Percentiles rank a stretch among this genome's conserved stretches.
phyloP scores from a whole-genome alignment of 2,329 filamentous ascomycete species.

The Trichophyton rubrum region DNA sequence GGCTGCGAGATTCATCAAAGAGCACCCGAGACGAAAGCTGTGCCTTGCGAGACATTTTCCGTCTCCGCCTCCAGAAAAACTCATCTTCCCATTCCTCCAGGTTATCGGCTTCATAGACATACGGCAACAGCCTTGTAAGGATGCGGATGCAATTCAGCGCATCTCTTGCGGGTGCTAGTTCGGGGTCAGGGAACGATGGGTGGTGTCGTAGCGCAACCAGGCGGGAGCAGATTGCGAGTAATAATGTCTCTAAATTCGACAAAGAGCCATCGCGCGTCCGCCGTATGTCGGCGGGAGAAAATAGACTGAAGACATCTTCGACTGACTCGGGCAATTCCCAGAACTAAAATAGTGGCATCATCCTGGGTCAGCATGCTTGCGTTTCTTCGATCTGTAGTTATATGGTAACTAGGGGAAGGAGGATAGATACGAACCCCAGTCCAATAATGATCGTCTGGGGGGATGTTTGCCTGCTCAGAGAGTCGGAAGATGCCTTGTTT shows the following conservation, averaged over 20 bases:
- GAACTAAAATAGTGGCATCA: constrained; percentile 47
- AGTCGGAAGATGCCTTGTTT: constrained; percentile 96
- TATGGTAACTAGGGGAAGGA: not conserved
- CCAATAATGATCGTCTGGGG: constrained; percentile 86
- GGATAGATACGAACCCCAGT: constrained; percentile 53
- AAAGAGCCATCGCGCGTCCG: constrained; percentile 73
- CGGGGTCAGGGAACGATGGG: constrained; percentile 76
- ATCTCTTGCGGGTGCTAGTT: constrained; percentile 69
- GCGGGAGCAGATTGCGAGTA: constrained; percentile 70
- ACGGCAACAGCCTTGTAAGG: constrained; percentile 78
- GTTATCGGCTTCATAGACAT: constrained; percentile 77
- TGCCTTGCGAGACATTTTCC: constrained; percentile 56
- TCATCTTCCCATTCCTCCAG: constrained; percentile 75
- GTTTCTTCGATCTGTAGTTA: not conserved
- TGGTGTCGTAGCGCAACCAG: constrained; percentile 74
- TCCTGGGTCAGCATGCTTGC: not conserved
- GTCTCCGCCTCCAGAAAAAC: constrained; percentile 78
- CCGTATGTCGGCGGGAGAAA: constrained; percentile 77
- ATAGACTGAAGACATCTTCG: constrained; percentile 94
- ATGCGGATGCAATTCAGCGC: constrained; percentile 93
- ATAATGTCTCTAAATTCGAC: constrained; percentile 78
- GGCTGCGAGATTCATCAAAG: constrained; percentile 59
- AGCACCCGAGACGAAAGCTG: constrained; percentile 61
- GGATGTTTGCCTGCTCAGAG: constrained; percentile 79
- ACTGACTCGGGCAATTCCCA: constrained; percentile 94